Evolutionary conservation across 1,284 basidiomycete genomes (phyloP), one percentile per base, ranked within the genome.

Genomic region (Papiliotrema fonsecae): DNA sequence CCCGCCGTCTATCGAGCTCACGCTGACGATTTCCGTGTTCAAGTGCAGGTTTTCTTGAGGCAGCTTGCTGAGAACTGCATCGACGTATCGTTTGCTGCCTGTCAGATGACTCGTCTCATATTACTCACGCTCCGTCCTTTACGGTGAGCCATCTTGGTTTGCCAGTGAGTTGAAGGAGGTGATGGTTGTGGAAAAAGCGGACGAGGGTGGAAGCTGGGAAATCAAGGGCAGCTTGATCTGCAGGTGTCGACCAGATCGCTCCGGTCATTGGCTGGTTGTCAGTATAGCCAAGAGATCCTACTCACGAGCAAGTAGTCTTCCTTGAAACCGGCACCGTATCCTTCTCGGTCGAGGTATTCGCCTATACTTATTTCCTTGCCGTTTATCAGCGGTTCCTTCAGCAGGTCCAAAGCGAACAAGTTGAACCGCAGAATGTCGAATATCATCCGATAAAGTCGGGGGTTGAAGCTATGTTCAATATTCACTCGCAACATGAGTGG

Each of bases 391-490:
- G 62, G 49, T 18, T 52, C 47, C 18, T 62, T 55, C 4, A 77
- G 51, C 4, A 73, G 51, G 39, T 75, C 72, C 19, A 71, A 72
- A 0, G 84, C 78, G 61, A 81, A 84, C 2, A 82, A 79, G 61
- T 88, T 88, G 77, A 90, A 91, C 6, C 86, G 77, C 36, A 86
- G 58, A 5, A 89, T 79, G 58, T 91, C 87, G 64, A 85, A 88
- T 4, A 88, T 65, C 72, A 89, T 77, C 26, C 83, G 77, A 84
- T 86, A 89, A 77, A 88, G 82, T 5, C 75, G 62, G 0, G 82
- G 78, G 55, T 86, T 83, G 5, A 88, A 65, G 1, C 67, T 70
- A 31, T 24, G 21, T 25, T 18, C 66, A 58, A 21, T 9, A 19
- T 24, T 19, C 22, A 19, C 3, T 18, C 6, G 28, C n/a, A n/a